Evolutionary conservation across 208 protist species (phyloP), one percentile per base, ranked within the genome.

Genomic region (Angomonas ambiguus): DNA sequence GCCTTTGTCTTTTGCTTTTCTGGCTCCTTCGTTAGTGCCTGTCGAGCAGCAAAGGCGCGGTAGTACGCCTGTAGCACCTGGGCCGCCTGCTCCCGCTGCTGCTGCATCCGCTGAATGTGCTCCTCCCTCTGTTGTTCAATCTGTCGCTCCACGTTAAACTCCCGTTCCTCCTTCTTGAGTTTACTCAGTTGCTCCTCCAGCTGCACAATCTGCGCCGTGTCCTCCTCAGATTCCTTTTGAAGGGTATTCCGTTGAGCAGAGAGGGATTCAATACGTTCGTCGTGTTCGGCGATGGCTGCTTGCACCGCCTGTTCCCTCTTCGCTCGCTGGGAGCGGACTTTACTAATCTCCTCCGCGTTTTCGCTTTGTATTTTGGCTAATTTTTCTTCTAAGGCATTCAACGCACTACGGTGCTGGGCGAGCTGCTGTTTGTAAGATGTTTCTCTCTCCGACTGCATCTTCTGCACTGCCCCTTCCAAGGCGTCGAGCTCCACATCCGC

Each of bases 21-120:
- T 30, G 71, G 49, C 61, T 79, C 66, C 58, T 71, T 62, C 30
- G 80, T 72, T 0, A 74, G 51, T 5, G 79, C 72, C 27, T 83
- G 63, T 0, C 91, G 81, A 0, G 77, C 71, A 6, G 77, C 61
- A 69, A 82, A 91, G 41, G 84, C 71, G 16, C 91, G 79, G 71
- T 84, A 94, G 77, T 89, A 96, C 0, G 87, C 88, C 79, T 96
- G 91, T 27, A 96, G 72, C 10, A 90, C 81, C n/a, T 77, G 71
- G 10, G 88, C 82, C 38, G 79, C 65, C 56, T 88, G 62, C 42
- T 79, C 71, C 60, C 67, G 64, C 1, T 61, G 60, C 65, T 76
- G 60, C 10, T 67, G 57, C 49, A 94, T 88, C 22, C 71, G 70
- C 13, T 77, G 53, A 20, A 75, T 61, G 58, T 96, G 91, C 38